phyloP scores from a whole-genome alignment of 805 yeast species.

The Candida boleticola region DNA sequence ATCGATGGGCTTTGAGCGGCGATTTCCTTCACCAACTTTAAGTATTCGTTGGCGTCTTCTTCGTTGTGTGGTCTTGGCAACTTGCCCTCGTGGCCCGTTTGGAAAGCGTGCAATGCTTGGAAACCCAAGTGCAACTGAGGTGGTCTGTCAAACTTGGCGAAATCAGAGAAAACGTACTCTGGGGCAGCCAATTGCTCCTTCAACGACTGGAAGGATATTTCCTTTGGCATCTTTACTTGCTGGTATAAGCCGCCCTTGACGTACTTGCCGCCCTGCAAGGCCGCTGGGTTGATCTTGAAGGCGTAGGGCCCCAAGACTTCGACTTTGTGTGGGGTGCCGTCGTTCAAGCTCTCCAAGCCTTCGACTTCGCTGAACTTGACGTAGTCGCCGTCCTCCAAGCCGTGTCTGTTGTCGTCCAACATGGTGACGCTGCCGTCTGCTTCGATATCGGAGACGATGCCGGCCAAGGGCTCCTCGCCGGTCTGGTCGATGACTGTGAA shows the following conservation, averaged over 20 bases:
- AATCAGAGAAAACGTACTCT: conserved; percentile 78
- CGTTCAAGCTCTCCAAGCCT: conserved; percentile 74
- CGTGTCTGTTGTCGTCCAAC: conserved; percentile 89
- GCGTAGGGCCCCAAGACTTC: conserved; percentile 95
- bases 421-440: conserved; percentile 87
- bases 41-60: conserved; percentile 68
- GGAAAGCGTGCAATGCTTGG: conserved; percentile 81
- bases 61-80: conserved; percentile 77
- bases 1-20: conserved; percentile 55
- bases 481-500: conserved; percentile 81
- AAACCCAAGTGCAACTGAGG: conserved; percentile 88
- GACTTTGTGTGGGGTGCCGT: conserved; percentile 70
- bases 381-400: conserved; percentile 86
- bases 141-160: conserved; percentile 92
- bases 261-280: conserved; percentile 53
- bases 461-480: conserved; percentile 89
- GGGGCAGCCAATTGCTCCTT: conserved; percentile 69
- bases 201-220: conserved; percentile 61
- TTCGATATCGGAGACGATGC: conserved; percentile 89
- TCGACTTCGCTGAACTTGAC: conserved; percentile 85
- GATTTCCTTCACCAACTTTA: conserved; percentile 58
- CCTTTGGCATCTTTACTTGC: conserved; percentile 83
- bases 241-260: conserved; percentile 85
- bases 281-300: conserved; percentile 62
- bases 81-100: conserved; percentile 54